Evolutionary conservation across 129 eudicot species (phyloP).

Genomic region (Silybum marianum): DNA sequence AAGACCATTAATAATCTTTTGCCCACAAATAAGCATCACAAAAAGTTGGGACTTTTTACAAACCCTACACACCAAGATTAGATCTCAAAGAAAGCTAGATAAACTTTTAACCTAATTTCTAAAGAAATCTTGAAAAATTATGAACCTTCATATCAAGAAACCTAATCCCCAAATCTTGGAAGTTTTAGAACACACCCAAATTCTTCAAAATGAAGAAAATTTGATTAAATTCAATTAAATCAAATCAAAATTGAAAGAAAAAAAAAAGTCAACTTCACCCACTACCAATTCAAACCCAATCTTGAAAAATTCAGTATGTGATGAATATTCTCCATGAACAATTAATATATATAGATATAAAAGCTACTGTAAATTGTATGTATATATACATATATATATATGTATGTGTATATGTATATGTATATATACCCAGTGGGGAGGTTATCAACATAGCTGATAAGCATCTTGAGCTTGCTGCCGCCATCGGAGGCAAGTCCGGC

Average conservation of each 20-base stretch:
- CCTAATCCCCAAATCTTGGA: constrained; percentile 7
- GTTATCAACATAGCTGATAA: constrained; percentile 89
- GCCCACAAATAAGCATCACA: constrained; percentile 12
- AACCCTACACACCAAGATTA: not conserved
- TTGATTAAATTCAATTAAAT: not conserved
- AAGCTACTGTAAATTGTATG: not conserved
- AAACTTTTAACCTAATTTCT: constrained; percentile 11
- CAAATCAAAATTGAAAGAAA: constrained; percentile 6
- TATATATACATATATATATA: not conserved
- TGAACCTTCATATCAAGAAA: constrained; percentile 13
- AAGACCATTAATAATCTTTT: not conserved
- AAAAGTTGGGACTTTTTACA: not conserved
- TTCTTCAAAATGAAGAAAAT: not conserved
- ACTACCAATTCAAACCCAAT: constrained; percentile 20
- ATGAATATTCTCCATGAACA: constrained; percentile 25
- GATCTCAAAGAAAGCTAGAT: constrained; percentile 14
- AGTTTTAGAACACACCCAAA: not conserved
- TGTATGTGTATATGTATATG: not conserved
- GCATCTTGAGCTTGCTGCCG: constrained; percentile 97
- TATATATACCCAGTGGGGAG: constrained; percentile 87
- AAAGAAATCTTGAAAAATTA: not conserved
- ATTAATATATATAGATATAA: not conserved
- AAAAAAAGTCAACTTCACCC: constrained; percentile 27
- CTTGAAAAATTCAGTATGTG: constrained; percentile 19
- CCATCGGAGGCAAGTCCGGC: constrained; percentile 98